These are phyloP conservation scores for Colletotrichum tropicale DNA, from an alignment of 2,329 filamentous ascomycete genomes.

Conservation along the genomic window DNA sequence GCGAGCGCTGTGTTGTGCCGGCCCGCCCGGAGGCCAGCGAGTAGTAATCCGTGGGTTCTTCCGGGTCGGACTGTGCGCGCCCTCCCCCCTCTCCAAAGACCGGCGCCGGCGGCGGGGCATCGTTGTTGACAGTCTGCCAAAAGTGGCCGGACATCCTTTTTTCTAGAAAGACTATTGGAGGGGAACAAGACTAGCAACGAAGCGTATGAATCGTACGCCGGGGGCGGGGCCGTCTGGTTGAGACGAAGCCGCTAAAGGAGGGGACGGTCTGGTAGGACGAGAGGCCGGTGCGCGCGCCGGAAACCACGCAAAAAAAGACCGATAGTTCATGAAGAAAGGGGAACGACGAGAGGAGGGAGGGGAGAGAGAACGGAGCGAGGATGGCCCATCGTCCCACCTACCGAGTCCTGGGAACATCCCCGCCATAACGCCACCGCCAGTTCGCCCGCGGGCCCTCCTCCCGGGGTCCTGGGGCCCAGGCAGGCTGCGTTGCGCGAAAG, in stretches of 20 bases:
- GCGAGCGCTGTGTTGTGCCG: background rate
- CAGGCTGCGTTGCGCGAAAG: background rate
- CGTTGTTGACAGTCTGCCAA: background rate
- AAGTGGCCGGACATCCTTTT: background rate
- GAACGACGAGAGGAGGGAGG: background rate
- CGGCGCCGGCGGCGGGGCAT: background rate
- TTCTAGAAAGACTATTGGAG: background rate
- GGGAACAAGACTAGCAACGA: background rate
- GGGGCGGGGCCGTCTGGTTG: background rate
- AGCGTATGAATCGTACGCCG: background rate
- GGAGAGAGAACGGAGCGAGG: background rate
- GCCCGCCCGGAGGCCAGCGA: background rate
- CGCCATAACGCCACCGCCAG: background rate
- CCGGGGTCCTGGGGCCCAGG: background rate
- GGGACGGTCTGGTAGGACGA: background rate
- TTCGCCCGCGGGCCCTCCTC: background rate
- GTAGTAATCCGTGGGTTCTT: background rate
- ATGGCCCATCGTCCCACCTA: background rate
- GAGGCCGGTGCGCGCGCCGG: background rate
- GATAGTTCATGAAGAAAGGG: background rate
- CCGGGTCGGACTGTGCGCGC: background rate
- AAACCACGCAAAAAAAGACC: background rate
- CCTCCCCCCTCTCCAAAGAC: background rate
- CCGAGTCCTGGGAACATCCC: background rate
- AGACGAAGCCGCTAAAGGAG: background rate